Evolutionary conservation across 2,329 filamentous ascomycete species (phyloP).

Genomic region (Sodiomyces alkalinus): DNA sequence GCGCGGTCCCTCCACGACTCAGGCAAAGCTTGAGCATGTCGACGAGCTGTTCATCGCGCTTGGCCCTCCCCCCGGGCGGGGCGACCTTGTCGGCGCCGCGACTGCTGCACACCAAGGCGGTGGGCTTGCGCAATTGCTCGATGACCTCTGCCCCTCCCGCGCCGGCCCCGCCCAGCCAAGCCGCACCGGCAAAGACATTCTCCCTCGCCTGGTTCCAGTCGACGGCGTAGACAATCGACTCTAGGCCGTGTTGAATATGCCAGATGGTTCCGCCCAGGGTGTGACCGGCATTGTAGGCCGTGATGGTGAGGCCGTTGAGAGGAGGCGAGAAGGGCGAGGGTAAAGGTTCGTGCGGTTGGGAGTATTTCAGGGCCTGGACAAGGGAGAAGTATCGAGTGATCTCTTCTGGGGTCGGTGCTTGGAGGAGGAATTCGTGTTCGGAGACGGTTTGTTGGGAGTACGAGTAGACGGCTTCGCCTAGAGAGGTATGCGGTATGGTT

Average conservation of each 20-base stretch:
- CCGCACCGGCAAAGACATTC: conserved; percentile 83
- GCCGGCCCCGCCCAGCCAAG: conserved; percentile 76
- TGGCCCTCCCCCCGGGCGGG: conserved; percentile 57
- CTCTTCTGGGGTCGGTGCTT: conserved; percentile 70
- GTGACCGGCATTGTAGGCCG: conserved; percentile 91
- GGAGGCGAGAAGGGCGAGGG: conserved; percentile 79
- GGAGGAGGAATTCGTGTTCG: conserved; percentile 40
- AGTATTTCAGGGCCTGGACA: conserved; percentile 90
- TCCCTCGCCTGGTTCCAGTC: conserved; percentile 98
- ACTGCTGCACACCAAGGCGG: conserved; percentile 83
- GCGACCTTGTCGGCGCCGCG: conserved; percentile 59
- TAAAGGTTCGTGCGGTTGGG: conserved; percentile 82
- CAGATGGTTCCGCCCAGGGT: conserved; percentile 95
- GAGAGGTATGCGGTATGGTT: conserved; percentile 56
- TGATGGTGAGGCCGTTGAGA: conserved; percentile 81
- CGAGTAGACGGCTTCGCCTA: conserved; percentile 48
- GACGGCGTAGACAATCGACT: conserved; percentile 93
- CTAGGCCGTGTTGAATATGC: conserved; percentile 93
- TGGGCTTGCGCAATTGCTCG: conserved; percentile 84
- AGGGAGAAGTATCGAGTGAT: conserved; percentile 84
- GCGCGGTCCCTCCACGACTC: conserved; percentile 69
- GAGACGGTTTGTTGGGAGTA: conserved; percentile 33
- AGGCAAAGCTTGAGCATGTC: conserved; percentile 70
- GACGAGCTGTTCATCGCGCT: conserved; percentile 73
- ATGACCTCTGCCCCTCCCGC: conserved; percentile 78